These are phyloP conservation scores for Fusarium sp. DNA, from an alignment of 2,329 filamentous ascomycete species.

Conservation along the genomic window DNA sequence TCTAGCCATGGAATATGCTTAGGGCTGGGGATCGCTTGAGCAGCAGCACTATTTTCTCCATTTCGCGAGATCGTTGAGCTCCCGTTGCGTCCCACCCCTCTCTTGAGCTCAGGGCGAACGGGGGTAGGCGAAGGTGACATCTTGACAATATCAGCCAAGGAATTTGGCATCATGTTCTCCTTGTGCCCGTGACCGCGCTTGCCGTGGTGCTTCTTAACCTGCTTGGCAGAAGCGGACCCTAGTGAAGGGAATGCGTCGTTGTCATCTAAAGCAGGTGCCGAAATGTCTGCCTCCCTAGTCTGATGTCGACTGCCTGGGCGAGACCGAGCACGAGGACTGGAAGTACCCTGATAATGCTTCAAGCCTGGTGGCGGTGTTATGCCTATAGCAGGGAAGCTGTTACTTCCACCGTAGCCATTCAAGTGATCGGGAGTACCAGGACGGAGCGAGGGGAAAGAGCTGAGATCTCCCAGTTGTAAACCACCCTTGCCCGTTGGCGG, in stretches of 20 bases:
- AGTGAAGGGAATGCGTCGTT: conserved; percentile 95
- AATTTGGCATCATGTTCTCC: conserved; percentile 77
- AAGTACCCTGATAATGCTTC: conserved; percentile 70
- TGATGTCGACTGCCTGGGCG: conserved; percentile 85
- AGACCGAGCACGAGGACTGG: conserved; percentile 79
- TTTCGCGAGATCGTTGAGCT: conserved; percentile 73
- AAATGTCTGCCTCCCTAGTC: conserved; percentile 69
- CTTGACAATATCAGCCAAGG: conserved; percentile 92
- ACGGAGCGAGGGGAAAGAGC: conserved; percentile 84
- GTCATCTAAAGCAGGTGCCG: conserved; percentile 86
- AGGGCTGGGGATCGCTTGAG: conserved; percentile 85
- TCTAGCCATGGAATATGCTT: conserved; percentile 97
- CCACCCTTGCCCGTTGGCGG: conserved; percentile 73
- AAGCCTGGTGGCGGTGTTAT: conserved; percentile 78
- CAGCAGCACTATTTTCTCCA: conserved; percentile 83
- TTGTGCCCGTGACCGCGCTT: conserved; percentile 83
- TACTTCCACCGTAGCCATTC: conserved; percentile 65
- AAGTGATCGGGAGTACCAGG: conserved; percentile 70
- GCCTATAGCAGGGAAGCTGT: conserved; percentile 64
- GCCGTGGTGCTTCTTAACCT: conserved; percentile 90
- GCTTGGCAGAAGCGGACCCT: conserved; percentile 79
- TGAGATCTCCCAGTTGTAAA: conserved; percentile 85
- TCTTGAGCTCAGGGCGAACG: conserved; percentile 70
- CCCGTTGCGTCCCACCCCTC: conserved; percentile 68
- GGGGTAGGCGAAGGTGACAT: conserved; percentile 90